These are phyloP conservation scores for Leccinellum rugosiceps DNA, from an alignment of 768 basidiomycete genomes.

Conservation along the genomic window DNA sequence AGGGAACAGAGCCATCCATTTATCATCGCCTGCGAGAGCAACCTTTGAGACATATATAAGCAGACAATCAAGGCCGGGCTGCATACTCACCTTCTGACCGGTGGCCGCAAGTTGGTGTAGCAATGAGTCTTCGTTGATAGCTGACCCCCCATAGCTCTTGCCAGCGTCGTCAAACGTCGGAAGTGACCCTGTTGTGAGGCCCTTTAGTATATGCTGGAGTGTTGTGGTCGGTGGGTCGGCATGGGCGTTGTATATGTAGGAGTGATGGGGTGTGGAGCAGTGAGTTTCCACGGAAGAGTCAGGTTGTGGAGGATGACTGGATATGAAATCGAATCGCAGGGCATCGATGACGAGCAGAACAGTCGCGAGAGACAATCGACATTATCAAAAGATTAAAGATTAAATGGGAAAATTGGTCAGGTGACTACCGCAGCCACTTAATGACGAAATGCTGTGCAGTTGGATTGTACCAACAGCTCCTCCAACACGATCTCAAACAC, in stretches of 20 bases:
- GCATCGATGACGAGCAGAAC: too few species aligned
- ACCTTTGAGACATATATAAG: constrained; percentile 42
- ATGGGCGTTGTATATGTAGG: constrained; percentile 83
- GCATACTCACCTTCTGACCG: constrained; percentile 52
- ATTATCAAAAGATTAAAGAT: too few species aligned
- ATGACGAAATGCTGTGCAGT: too few species aligned
- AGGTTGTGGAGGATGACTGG: too few species aligned
- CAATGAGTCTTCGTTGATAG: constrained; percentile 85
- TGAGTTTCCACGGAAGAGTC: constrained; percentile 73
- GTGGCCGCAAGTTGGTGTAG: constrained; percentile 64
- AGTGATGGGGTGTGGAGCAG: constrained; percentile 46
- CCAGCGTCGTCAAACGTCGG: constrained; percentile 97
- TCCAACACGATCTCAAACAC: too few species aligned
- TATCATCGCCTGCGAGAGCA: constrained; percentile 95
- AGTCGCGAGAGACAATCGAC: too few species aligned
- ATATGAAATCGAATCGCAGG: too few species aligned
- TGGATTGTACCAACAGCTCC: too few species aligned
- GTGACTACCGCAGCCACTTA: too few species aligned
- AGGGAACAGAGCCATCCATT: too few species aligned
- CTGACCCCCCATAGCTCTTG: constrained; percentile 84
- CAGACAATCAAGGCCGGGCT: neutral
- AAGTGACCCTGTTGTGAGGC: too few species aligned
- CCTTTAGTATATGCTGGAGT: constrained; percentile 93
- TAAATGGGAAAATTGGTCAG: too few species aligned
- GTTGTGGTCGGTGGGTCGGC: constrained; percentile 96